Conservation (phyloP, 2,329 filamentous ascomycete species). For the Acephala macrosclerotiorum region DNA sequence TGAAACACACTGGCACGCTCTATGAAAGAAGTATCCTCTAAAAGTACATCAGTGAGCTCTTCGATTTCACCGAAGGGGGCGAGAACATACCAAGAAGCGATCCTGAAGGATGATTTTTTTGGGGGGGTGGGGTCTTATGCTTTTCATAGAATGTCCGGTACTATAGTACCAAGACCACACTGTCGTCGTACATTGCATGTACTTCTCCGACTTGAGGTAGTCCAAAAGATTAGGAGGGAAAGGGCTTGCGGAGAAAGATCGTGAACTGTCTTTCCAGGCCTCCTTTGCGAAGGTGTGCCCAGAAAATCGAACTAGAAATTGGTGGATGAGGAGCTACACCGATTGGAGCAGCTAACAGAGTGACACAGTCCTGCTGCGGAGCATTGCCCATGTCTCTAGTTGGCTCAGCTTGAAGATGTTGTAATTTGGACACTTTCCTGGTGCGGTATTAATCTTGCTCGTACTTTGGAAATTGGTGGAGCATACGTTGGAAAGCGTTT, state of each 20-base stretch:
- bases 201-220: neutral
- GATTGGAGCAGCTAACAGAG: neutral
- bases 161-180: too few species aligned
- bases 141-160: too few species aligned
- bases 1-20: too few species aligned
- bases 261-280: neutral
- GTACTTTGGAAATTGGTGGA: neutral
- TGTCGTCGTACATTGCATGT: too few species aligned
- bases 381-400: neutral
- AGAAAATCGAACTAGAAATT: neutral
- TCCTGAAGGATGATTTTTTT: too few species aligned
- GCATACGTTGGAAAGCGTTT: neutral
- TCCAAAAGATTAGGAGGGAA: neutral
- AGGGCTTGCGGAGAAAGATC: neutral
- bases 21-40: neutral
- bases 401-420: too few species aligned
- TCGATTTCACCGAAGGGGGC: neutral
- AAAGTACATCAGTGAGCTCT: neutral
- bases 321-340: neutral
- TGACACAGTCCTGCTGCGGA: neutral
- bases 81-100: neutral
- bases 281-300: neutral
- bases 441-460: neutral
- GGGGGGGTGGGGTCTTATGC: too few species aligned
- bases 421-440: neutral